Percentiles rank a stretch among this genome's conserved stretches.
These are phyloP conservation scores for Coprinellus aureogranulatus DNA, from an alignment of 768 basidiomycete species.

Conservation along the genomic window DNA sequence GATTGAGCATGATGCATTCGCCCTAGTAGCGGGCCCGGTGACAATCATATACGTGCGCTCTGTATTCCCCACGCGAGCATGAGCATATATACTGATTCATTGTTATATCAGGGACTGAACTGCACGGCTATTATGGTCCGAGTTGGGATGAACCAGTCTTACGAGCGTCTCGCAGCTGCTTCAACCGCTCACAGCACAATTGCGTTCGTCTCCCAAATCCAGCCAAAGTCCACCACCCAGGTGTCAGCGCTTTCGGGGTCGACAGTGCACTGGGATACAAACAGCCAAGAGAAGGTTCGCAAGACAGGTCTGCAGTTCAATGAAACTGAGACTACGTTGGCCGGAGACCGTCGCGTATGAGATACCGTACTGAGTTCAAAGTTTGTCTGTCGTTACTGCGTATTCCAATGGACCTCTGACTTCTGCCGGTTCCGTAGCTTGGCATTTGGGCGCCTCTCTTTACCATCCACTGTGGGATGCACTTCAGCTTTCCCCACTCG, in stretches of 20 bases:
- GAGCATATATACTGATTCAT: too few relatives aligned
- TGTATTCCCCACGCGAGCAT: too few relatives aligned
- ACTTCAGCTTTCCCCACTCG: too few relatives aligned
- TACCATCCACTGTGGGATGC: too few relatives aligned
- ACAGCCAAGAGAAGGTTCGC: too few relatives aligned
- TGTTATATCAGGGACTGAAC: neutral
- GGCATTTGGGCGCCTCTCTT: too few relatives aligned
- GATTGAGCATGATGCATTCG: neutral
- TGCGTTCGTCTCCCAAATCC: neutral
- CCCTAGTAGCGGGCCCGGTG: neutral
- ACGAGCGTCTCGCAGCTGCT: neutral
- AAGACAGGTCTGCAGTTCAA: too few relatives aligned
- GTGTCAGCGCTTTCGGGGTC: neutral
- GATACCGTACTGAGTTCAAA: neutral
- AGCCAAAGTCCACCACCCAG: neutral
- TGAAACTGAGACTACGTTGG: too few relatives aligned
- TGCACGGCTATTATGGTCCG: conserved; percentile 1
- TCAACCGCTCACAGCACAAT: neutral
- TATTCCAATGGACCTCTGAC: neutral
- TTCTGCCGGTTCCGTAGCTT: neutral
- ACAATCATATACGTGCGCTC: neutral
- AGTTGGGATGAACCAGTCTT: neutral
- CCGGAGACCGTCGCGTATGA: neutral
- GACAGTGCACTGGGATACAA: too few relatives aligned
- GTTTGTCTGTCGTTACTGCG: neutral